Base-by-base conservation (phyloP, 306 rosid genomes). In the Citrullus amarus region DNA sequence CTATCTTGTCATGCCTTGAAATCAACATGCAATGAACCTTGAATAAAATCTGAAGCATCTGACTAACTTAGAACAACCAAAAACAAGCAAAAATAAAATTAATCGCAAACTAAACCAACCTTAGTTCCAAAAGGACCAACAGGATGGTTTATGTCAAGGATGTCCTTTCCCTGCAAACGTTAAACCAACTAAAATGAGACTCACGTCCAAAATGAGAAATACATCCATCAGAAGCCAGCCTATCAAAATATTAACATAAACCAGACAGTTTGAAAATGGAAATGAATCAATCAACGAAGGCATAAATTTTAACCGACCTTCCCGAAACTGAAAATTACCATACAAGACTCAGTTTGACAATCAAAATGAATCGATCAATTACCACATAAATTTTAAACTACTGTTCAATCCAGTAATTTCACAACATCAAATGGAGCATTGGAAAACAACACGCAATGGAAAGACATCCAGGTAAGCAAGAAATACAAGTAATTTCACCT, bases 131-230 rank as follows among this genome's bases (percentile, higher is more conserved):
- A 84, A 6, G 88, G 88, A 14, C 86, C 88, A 38, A 76, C 77
- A 2, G 90, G 90, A 82, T 74, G 70, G 70, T 87, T 62, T 51
- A 87, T 84, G 67, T 82, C 88, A 78, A 87, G 88, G 67, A 87
- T 44, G 68, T 82, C 74, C 63, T 63, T 80, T 36, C 88, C 90
- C 90, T 86, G 85, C 60, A 80, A 13, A 84, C 16, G 61, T 74
- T n/a, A 51, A 39, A 79, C 2, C 50, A 43, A 65, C n/a, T 18
- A 28, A 78, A 58, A 82, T 59, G 68, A 57, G 18, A 82, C 66
- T 41, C 55, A 6, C 56, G 0, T 30, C 41, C 79, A 15, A 17
- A 18, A 77, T 44, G 44, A 76, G 20, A 76, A 55, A 56, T 11
- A 58, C n/a, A 60, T 60, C 55, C 12, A 43, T 60, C 39, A 60